A percentile compares a stretch with the other conserved stretches of the same genome.
Conservation (phyloP, 805 yeast genomes). For the Spathaspora boniae region DNA sequence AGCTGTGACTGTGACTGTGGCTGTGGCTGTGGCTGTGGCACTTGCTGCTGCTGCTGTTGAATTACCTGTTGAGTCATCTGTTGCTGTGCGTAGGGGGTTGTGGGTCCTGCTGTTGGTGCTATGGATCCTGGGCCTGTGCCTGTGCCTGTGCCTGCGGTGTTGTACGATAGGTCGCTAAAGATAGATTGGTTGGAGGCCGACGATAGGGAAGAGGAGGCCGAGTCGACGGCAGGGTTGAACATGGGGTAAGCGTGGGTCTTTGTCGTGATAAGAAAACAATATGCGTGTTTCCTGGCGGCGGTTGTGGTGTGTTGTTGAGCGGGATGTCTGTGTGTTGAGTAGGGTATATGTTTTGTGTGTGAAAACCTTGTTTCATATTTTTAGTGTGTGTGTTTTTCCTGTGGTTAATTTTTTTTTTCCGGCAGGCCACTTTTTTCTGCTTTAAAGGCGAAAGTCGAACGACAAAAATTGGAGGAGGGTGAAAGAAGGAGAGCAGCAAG, state of each 20-base stretch:
- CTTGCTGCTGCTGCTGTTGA: conserved; percentile 6
- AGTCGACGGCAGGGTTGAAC: neutral
- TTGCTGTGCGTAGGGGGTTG: neutral
- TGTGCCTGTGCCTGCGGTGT: no score
- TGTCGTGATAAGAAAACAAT: neutral
- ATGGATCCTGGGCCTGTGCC: no score
- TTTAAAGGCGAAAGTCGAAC: no score
- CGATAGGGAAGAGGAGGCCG: conserved; percentile 1
- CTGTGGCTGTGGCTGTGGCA: conserved; percentile 6
- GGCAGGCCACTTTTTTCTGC: no score
- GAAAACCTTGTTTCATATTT: neutral
- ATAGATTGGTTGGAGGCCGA: neutral
- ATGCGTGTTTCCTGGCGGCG: neutral
- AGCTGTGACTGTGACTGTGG: conserved; percentile 4
- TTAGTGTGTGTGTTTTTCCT: neutral
- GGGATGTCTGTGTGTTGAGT: no score
- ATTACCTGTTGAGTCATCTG: neutral
- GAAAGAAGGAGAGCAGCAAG: no score
- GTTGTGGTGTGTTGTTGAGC: no score
- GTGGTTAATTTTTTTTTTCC: no score
- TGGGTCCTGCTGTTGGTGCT: no score
- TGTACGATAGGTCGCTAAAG: no score
- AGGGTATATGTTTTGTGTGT: no score
- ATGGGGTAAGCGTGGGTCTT: neutral
- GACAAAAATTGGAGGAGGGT: no score